Evolutionary conservation across 768 basidiomycete genomes (phyloP), one percentile per base, ranked within the genome.

Genomic region (Mycena indigotica): DNA sequence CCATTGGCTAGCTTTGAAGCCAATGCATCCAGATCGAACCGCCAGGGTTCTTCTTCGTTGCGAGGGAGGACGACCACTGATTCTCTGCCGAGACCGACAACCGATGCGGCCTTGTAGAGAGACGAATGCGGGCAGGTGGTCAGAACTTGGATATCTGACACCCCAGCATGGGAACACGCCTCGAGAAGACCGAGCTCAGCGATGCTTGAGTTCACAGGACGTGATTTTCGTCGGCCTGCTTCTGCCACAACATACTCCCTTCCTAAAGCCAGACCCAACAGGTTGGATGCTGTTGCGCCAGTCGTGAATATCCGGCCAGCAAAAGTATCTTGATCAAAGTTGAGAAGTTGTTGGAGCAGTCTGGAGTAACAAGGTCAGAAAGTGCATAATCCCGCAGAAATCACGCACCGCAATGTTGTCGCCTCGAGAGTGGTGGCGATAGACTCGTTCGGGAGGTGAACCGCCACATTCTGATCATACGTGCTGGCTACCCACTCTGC

Each of bases 91-190:
- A 63, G 44, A 28, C 62, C 62, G 15, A 57, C 25, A 2, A 44
- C 49, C 10, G 62, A 59, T 4, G 58, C 58, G 3, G 58, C 62
- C 48, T 63, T 63, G 41, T 63, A 63, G 6, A 63, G 52, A 4
- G 62, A 63, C 1, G 62, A 63, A 41, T 63, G 62, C 10, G 62
- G 58, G 3, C 46, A 25, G 8, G 62, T 56, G 25, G 62, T 30
- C 25, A 63, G 52, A 5, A 63, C 28, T 28, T 63, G 62, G 2
- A 63, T 55, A 12, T 57, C 30, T 2, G 23, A 4, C 8, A 63
- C 49, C 8, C 55, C 39, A 24, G 62, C 62, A 35, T 50, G 26
- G 4, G 53, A 4, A 38, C 58, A 63, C 0, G 62, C 62, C 24
- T 54, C 52, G 15, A 63, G 4, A 2, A 60, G 24, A 3, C 62